Evolutionary conservation across 768 basidiomycete species (phyloP).

Genomic region (Trametopsis cervina): DNA sequence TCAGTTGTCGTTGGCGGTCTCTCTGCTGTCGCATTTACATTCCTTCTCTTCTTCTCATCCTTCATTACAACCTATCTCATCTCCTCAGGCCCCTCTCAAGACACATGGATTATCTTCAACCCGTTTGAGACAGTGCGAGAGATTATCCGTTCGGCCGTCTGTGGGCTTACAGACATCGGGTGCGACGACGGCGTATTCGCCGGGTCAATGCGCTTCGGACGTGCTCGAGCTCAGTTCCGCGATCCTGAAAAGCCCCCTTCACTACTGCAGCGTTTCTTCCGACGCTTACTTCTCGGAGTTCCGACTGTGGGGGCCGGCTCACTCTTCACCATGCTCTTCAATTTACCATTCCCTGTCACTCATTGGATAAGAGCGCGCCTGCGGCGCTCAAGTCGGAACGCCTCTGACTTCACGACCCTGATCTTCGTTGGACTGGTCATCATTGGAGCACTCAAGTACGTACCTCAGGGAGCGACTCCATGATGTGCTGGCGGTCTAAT

Average conservation of each 20-base stretch:
- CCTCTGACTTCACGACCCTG: constrained; percentile 59
- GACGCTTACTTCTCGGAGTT: constrained; percentile 70
- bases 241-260: constrained; percentile 30
- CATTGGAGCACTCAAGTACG: constrained; percentile 58
- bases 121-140: constrained; percentile 55
- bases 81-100: constrained; percentile 37
- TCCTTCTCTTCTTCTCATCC: constrained; percentile 62
- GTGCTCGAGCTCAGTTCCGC: constrained; percentile 2
- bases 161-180: constrained; percentile 45
- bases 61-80: constrained; percentile 63
- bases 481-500: constrained; percentile 11
- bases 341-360: constrained; percentile 52
- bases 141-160: constrained; percentile 54
- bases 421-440: constrained; percentile 55
- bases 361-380: constrained; percentile 64
- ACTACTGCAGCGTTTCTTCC: constrained; percentile 48
- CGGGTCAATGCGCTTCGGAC: constrained; percentile 1
- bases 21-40: constrained; percentile 55
- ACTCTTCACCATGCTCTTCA: constrained; percentile 62
- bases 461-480: constrained; percentile 1
- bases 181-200: constrained; percentile 23
- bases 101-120: constrained; percentile 44
- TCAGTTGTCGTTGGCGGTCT: constrained; percentile 62
- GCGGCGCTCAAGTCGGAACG: constrained; percentile 45
- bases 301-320: constrained; percentile 75